A percentile compares a stretch with the other conserved stretches of the same genome.
phyloP scores from a whole-genome alignment of 495 filamentous ascomycete species.

The Podospora didyma region DNA sequence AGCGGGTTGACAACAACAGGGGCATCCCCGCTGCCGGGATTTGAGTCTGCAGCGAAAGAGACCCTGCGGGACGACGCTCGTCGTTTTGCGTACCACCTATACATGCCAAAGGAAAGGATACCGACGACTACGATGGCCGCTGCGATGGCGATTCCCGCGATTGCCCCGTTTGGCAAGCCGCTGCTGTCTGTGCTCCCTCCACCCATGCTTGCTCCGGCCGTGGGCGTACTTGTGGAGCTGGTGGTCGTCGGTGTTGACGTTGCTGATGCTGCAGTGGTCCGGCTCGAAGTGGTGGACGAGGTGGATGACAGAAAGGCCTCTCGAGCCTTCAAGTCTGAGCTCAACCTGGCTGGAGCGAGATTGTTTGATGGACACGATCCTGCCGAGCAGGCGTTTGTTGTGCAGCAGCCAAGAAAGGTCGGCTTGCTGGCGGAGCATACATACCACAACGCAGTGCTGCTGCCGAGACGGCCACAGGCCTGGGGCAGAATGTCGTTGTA shows the following conservation, averaged over 20 bases:
- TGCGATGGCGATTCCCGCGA: slow-evolving; percentile 14
- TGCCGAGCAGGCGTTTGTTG: slow-evolving; percentile 21
- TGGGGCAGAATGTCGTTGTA: slow-evolving; percentile 21
- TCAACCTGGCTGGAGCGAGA: slow-evolving; percentile 23
- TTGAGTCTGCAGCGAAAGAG: background rate
- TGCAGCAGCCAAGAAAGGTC: slow-evolving; percentile 34
- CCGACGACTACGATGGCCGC: background rate
- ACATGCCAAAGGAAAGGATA: slow-evolving; percentile 1
- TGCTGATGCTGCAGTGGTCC: background rate
- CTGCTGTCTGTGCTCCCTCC: background rate
- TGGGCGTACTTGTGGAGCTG: background rate
- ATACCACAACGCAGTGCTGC: slow-evolving; percentile 19
- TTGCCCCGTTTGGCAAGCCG: slow-evolving; percentile 8
- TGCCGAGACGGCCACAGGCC: slow-evolving; percentile 9
- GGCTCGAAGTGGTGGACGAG: background rate
- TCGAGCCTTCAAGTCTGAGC: background rate
- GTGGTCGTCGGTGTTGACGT: background rate
- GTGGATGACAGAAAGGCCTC: background rate
- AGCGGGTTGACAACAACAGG: background rate
- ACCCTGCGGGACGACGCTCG: background rate
- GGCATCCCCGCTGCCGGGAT: background rate
- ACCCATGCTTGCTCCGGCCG: background rate
- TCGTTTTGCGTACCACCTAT: slow-evolving; percentile 4
- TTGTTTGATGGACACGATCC: slow-evolving; percentile 18
- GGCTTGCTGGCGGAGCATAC: slow-evolving; percentile 24